Conservation (phyloP, 2,329 filamentous ascomycete genomes). For the Curvularia lunata region DNA sequence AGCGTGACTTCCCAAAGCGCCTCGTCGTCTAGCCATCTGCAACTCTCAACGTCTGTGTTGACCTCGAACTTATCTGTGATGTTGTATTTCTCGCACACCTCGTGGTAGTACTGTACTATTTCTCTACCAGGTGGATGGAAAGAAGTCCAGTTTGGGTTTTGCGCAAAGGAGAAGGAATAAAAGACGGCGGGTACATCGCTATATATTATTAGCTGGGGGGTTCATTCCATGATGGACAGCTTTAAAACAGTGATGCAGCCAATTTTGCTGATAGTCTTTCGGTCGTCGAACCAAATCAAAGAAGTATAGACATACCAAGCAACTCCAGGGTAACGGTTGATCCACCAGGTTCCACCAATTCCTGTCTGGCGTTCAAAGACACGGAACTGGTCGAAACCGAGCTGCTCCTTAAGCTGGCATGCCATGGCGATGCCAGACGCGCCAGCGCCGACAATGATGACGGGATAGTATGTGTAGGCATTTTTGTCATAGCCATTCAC, state of each 20-base stretch:
- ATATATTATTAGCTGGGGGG: slow-evolving; percentile 18
- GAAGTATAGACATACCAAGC: slow-evolving; percentile 30
- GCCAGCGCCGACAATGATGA: slow-evolving; percentile 66
- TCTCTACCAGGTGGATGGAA: slow-evolving; percentile 58
- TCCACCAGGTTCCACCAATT: slow-evolving; percentile 69
- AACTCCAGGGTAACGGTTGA: slow-evolving; percentile 64
- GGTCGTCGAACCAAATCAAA: neutral
- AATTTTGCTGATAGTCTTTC: neutral
- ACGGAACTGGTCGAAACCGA: slow-evolving; percentile 64
- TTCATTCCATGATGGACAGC: neutral
- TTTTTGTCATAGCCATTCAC: slow-evolving; percentile 48
- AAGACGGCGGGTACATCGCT: slow-evolving; percentile 59
- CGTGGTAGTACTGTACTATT: slow-evolving; percentile 59
- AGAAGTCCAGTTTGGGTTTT: slow-evolving; percentile 59
- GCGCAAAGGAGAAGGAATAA: slow-evolving; percentile 64
- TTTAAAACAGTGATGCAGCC: neutral
- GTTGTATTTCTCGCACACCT: slow-evolving; percentile 60
- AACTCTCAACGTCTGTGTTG: slow-evolving; percentile 62
- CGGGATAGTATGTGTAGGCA: slow-evolving; percentile 54
- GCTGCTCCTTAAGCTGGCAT: slow-evolving; percentile 63
- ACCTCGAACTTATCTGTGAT: slow-evolving; percentile 65
- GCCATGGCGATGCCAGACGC: slow-evolving; percentile 68
- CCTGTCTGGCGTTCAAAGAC: slow-evolving; percentile 66
- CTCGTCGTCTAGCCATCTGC: slow-evolving; percentile 60
- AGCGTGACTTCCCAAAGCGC: slow-evolving; percentile 63